These are phyloP conservation scores for Epithemia pelagica DNA, from an alignment of 108 stramenopile species.

Conservation along the genomic window DNA sequence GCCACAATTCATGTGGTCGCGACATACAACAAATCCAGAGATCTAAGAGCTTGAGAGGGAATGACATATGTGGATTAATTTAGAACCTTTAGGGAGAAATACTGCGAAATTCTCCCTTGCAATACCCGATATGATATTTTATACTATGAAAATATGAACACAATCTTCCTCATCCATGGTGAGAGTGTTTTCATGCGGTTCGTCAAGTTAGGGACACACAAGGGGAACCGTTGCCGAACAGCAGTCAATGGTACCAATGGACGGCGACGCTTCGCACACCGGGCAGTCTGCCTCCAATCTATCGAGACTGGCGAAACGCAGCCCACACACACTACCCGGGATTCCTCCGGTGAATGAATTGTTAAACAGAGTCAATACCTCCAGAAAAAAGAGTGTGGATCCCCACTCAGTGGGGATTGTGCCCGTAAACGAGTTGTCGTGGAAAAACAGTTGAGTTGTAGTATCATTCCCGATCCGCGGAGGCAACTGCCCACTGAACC, in stretches of 20 bases:
- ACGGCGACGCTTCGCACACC: not conserved
- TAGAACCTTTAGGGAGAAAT: too few species aligned
- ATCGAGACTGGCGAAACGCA: not conserved
- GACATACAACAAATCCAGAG: too few species aligned
- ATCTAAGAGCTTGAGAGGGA: too few species aligned
- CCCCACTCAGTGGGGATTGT: conserved; percentile 1
- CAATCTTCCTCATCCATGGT: too few species aligned
- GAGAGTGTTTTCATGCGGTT: too few species aligned
- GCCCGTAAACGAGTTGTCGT: not conserved
- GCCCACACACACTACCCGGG: not conserved
- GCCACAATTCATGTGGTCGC: too few species aligned
- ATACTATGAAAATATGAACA: too few species aligned
- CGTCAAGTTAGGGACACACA: too few species aligned
- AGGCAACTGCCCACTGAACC: not conserved
- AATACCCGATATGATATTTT: too few species aligned
- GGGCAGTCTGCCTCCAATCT: conserved; percentile 5
- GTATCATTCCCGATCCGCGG: not conserved
- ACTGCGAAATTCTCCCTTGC: too few species aligned
- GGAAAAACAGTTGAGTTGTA: conserved; percentile 5
- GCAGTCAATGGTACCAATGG: not conserved
- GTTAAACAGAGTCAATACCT: not conserved
- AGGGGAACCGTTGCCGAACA: too few species aligned
- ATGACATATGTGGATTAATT: too few species aligned
- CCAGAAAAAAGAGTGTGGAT: not conserved
- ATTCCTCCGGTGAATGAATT: conserved; percentile 5